phyloP scores from a whole-genome alignment of 345 rosid genomes.

The Euclidium syriacum region DNA sequence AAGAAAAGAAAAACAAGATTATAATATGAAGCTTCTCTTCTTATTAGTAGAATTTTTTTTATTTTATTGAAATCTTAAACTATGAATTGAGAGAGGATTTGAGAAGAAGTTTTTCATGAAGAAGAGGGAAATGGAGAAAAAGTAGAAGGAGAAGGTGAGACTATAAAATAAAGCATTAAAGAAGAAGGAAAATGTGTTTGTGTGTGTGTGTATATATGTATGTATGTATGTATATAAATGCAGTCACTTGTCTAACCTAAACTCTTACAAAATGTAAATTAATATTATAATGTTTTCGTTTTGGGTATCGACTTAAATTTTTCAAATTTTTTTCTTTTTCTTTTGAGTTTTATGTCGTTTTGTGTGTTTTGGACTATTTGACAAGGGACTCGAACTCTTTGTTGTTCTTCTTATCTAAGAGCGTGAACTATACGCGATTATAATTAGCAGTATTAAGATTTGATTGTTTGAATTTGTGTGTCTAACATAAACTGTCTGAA shows the following conservation, averaged over 20 bases:
- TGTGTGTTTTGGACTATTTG: slow-evolving; percentile 28
- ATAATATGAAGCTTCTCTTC: slow-evolving; percentile 28
- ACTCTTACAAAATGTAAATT: slow-evolving; percentile 19
- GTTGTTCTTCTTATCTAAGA: slow-evolving; percentile 5
- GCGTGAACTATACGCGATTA: slow-evolving; percentile 21
- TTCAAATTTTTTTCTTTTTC: not conserved
- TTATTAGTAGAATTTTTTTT: slow-evolving; percentile 21
- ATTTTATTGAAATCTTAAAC: not conserved
- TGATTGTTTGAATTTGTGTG: not conserved
- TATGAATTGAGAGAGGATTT: slow-evolving; percentile 4
- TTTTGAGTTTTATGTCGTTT: slow-evolving; percentile 26
- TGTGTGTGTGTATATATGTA: slow-evolving; percentile 1
- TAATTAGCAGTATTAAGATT: not conserved
- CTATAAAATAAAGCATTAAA: slow-evolving; percentile 33
- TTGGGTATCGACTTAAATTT: slow-evolving; percentile 22
- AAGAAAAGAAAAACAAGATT: slow-evolving; percentile 23
- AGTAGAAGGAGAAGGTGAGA: slow-evolving; percentile 34
- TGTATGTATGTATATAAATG: slow-evolving; percentile 25
- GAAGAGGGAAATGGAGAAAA: slow-evolving; percentile 24
- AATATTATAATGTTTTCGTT: slow-evolving; percentile 2
- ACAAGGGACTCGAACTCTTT: not conserved
- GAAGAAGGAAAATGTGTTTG: slow-evolving; percentile 19
- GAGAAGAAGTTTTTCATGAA: slow-evolving; percentile 14
- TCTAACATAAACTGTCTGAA: too few relatives aligned
- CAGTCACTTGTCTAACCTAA: slow-evolving; percentile 37